Evolutionary conservation across 2,329 filamentous ascomycete species (phyloP).

Genomic region (Monilinia aucupariae): DNA sequence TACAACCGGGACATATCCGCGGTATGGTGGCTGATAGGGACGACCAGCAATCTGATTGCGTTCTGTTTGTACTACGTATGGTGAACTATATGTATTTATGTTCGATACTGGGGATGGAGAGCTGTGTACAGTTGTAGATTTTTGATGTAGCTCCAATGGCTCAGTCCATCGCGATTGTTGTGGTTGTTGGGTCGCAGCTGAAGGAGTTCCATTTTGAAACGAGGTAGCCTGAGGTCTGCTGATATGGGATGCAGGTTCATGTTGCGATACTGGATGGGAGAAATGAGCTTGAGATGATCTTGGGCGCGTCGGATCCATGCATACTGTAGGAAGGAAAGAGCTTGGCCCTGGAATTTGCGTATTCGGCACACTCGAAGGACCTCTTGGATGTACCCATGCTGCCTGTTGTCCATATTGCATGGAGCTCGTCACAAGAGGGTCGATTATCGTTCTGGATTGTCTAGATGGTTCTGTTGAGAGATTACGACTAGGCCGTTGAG

Average conservation of each 20-base stretch:
- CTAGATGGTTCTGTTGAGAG: not conserved
- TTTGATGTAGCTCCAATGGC: not conserved
- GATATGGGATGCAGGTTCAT: not conserved
- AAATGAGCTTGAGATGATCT: not conserved
- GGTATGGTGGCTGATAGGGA: not conserved
- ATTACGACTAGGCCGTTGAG: not conserved
- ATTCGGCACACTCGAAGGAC: not conserved
- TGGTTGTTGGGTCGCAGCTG: not conserved
- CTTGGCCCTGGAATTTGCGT: not conserved
- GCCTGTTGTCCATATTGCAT: not conserved
- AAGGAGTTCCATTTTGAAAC: not conserved
- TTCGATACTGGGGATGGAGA: not conserved
- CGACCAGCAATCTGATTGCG: not conserved
- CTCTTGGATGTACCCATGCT: not conserved
- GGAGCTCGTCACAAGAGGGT: not conserved
- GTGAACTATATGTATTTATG: not conserved
- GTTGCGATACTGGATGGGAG: not conserved
- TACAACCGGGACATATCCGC: not conserved
- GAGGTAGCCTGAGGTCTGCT: not conserved
- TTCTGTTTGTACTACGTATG: not conserved
- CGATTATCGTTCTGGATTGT: not conserved
- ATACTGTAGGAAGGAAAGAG: not conserved
- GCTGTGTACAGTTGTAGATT: not conserved
- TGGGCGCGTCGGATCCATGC: not conserved
- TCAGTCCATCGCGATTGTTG: not conserved